Conservation (phyloP, 1,139 yeast genomes). For the Geotrichum australiense region DNA sequence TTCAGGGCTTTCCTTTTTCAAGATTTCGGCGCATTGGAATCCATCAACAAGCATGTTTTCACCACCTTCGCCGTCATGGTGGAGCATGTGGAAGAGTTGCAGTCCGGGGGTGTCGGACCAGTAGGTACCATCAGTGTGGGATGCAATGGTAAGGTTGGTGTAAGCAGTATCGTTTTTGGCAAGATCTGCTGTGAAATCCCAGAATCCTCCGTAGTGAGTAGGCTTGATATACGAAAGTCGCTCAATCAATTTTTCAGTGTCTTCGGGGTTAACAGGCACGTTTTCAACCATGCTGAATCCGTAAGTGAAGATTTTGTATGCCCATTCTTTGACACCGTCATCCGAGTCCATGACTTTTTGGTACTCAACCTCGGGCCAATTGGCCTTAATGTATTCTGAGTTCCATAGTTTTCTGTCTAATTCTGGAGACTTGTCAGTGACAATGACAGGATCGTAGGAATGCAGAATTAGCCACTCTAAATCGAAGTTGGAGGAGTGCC, state of each 20-base stretch:
- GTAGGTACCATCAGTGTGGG: constrained; percentile 74
- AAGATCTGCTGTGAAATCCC: constrained; percentile 74
- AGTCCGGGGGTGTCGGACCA: constrained; percentile 75
- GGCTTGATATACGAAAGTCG: constrained; percentile 58
- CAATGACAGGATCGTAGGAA: constrained; percentile 50
- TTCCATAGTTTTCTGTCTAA: constrained; percentile 41
- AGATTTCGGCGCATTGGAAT: constrained; percentile 51
- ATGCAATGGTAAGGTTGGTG: constrained; percentile 58
- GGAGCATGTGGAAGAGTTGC: constrained; percentile 62
- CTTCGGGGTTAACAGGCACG: constrained; percentile 58
- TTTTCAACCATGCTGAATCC: constrained; percentile 62
- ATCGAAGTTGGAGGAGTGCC: constrained; percentile 45
- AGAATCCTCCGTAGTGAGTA: constrained; percentile 75
- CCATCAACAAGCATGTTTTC: constrained; percentile 67
- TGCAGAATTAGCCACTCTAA: constrained; percentile 52
- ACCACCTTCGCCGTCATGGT: constrained; percentile 68
- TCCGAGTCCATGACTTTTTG: constrained; percentile 42
- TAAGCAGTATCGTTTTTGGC: constrained; percentile 71
- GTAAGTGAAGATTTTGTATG: constrained; percentile 48
- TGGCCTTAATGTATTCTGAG: constrained; percentile 39
- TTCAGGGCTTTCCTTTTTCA: constrained; percentile 46
- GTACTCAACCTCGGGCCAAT: constrained; percentile 50
- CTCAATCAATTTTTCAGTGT: constrained; percentile 54
- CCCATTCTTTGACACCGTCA: constrained; percentile 51
- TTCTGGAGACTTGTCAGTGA: constrained; percentile 30